A percentile compares a stretch with the other conserved stretches of the same genome.
These are phyloP conservation scores for Pseudotsuga menziesii DNA, from an alignment of 75 land plant genomes.

Conservation along the genomic window DNA sequence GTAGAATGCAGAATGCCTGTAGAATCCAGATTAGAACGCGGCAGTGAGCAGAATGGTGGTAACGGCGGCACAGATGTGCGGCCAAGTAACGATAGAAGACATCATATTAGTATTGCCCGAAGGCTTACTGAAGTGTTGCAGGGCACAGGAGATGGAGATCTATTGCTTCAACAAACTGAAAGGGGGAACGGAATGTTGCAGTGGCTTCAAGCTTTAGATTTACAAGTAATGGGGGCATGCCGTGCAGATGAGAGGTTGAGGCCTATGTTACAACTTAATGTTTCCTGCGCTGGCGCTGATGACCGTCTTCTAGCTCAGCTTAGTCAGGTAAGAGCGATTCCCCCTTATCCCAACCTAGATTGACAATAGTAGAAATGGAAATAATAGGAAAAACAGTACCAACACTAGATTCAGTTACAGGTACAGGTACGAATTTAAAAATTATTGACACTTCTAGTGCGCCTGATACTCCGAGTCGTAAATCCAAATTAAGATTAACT, in stretches of 20 bases:
- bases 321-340: slow-evolving; percentile 49
- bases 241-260: slow-evolving; percentile 79
- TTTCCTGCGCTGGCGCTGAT: slow-evolving; percentile 49
- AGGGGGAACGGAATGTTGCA: slow-evolving; percentile 24
- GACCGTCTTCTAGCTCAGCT: slow-evolving; percentile 65
- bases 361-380: not conserved
- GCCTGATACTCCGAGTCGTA: not conserved
- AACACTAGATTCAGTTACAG: not conserved
- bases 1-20: slow-evolving; percentile 3
- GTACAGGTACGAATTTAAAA: too few relatives aligned
- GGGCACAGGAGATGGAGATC: slow-evolving; percentile 15
- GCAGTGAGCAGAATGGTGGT: not conserved
- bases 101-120: slow-evolving; percentile 5
- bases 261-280: slow-evolving; percentile 66
- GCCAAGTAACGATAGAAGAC: not conserved
- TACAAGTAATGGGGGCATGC: slow-evolving; percentile 81
- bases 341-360: not conserved
- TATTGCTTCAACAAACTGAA: slow-evolving; percentile 13
- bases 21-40: not conserved
- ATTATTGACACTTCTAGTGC: too few relatives aligned
- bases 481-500: not conserved
- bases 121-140: slow-evolving; percentile 16
- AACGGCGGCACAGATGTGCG: not conserved
- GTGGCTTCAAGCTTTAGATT: slow-evolving; percentile 80
- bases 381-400: not conserved